A percentile compares a stretch with the other conserved stretches of the same genome.
Conservation (phyloP, 495 filamentous ascomycete genomes). For the Penicillium maclennaniae region DNA sequence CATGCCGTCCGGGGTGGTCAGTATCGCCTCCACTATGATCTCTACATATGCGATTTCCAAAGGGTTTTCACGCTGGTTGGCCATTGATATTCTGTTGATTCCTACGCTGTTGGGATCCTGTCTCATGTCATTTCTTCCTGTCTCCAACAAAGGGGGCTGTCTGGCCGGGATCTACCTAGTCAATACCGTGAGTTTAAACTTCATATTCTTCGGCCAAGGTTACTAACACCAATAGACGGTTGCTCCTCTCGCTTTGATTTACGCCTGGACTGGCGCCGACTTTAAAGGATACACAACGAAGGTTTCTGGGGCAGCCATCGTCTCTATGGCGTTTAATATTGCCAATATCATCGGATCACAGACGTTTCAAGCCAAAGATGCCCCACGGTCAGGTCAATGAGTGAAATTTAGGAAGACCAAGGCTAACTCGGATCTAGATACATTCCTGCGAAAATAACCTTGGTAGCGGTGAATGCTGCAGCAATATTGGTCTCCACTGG, state of each 20-base stretch:
- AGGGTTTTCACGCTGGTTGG: constrained; percentile 45
- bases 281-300: constrained; percentile 44
- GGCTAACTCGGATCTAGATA: constrained; percentile 12
- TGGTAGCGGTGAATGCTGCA: constrained; percentile 45
- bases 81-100: constrained; percentile 35
- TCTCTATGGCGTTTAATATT: constrained; percentile 46
- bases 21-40: constrained; percentile 49
- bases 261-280: constrained; percentile 44
- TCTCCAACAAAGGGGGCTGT: constrained; percentile 40
- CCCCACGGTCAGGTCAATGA: constrained; percentile 31
- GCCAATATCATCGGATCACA: constrained; percentile 59
- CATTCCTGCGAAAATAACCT: constrained; percentile 57
- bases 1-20: constrained; percentile 58
- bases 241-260: constrained; percentile 35
- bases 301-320: constrained; percentile 30
- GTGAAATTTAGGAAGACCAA: not conserved
- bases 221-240: constrained; percentile 20
- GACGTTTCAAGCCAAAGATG: constrained; percentile 50
- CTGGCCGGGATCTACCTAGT: constrained; percentile 63
- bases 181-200: constrained; percentile 39
- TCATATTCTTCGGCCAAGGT: not conserved
- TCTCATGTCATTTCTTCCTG: constrained; percentile 54
- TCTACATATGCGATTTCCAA: constrained; percentile 40
- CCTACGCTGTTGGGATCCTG: constrained; percentile 50
- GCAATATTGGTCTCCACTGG: constrained; percentile 38